Evolutionary conservation across 2,329 filamentous ascomycete species (phyloP), one percentile per base, ranked within the genome.

Genomic region (Aspergillus viridinutans): DNA sequence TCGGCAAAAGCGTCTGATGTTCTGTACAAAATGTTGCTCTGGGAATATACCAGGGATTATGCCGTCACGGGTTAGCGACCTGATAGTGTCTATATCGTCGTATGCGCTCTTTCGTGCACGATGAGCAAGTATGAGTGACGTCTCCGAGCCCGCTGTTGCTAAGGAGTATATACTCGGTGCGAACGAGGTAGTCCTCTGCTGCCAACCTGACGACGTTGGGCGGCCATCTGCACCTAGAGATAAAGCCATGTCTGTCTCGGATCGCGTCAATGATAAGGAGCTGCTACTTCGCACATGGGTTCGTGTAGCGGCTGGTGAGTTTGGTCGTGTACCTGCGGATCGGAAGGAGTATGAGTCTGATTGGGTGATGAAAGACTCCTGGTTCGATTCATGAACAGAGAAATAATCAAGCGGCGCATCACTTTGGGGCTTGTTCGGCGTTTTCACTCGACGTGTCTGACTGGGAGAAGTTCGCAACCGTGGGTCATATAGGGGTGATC

Each of bases 141-240:
- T 76, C 54, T 76, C 73, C 0, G 76, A 79, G 21, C 74, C 72
- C 9, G 71, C 74, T 49, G 73, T 77, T 14, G 73, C 76, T 48
- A 80, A 61, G 0, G 77, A 79, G 56, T 79, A 80, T 54, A 80
- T 67, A 54, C 77, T 79, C 4, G 76, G 75, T 3, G 73, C 70
- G 50, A 73, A 74, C 28, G 76, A 77, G 50, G 70, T 70, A 4
- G 74, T 71, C 53, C 69, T 66, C 53, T 62, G 59, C 56, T 77
- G 72, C 17, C 65, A 53, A 28, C 61, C 51, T 4, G 70, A 65
- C 7, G 74, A 74, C 23, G 62, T 60, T 28, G 66, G 67, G 12
- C 64, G 69, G 38, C 61, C 61, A 52, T 71, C 68, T 42, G 65
- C 67, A 53, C 68, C 68, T 2, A 69, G 63, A 23, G 70, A 67